phyloP scores from a whole-genome alignment of 495 filamentous ascomycete genomes.

The Tuber brumale region DNA sequence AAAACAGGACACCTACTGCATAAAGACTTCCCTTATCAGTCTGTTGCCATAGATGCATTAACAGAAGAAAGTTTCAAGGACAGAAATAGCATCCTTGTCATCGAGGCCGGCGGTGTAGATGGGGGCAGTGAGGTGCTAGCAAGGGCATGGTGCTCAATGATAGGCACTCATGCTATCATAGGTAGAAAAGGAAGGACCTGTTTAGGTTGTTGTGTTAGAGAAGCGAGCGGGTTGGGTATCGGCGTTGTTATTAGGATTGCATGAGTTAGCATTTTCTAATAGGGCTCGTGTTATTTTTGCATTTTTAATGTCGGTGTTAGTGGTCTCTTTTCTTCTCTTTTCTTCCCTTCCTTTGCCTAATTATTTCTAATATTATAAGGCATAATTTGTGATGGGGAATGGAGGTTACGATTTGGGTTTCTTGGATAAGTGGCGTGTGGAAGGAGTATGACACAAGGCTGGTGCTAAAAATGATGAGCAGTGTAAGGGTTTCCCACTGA shows the following conservation, averaged over 20 bases:
- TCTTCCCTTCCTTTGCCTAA: neutral
- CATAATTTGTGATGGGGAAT: neutral
- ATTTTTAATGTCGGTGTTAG: neutral
- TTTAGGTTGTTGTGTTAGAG: constrained; percentile 61
- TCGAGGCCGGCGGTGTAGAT: constrained; percentile 19
- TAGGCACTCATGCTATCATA: constrained; percentile 62
- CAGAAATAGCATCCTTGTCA: constrained; percentile 15
- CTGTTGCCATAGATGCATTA: constrained; percentile 18
- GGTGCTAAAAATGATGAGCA: too few relatives aligned
- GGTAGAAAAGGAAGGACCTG: constrained; percentile 59
- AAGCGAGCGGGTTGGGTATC: constrained; percentile 61
- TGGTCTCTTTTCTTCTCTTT: neutral
- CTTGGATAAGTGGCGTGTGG: neutral
- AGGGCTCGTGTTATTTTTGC: neutral
- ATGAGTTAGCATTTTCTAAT: neutral
- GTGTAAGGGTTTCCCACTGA: too few relatives aligned
- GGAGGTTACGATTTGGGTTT: neutral
- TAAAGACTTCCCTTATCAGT: constrained; percentile 26
- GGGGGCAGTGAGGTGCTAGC: constrained; percentile 48
- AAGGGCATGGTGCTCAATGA: constrained; percentile 62
- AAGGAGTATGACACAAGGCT: neutral
- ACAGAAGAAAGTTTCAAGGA: constrained; percentile 9
- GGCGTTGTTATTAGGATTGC: constrained; percentile 52
- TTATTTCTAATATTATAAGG: neutral
- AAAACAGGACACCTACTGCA: constrained; percentile 22